A percentile compares a stretch with the other conserved stretches of the same genome.
Conservation (phyloP, 345 rosid species). For the Anastatica hierochuntica region DNA sequence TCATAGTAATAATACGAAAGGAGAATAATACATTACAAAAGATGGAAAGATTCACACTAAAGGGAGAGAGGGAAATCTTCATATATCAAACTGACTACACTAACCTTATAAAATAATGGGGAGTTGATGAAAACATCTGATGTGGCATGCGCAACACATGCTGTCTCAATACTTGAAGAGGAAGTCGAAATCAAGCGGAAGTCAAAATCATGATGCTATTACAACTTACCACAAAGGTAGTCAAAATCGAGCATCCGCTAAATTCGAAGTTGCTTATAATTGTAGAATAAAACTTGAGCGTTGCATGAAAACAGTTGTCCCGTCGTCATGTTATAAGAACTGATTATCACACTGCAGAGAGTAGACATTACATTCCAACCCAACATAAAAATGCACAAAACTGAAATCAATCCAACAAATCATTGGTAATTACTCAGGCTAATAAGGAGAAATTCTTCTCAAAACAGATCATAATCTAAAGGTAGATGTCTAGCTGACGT, state of each 20-base stretch:
- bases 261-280: conserved; percentile 92
- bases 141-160: conserved; percentile 84
- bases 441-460: too few relatives aligned
- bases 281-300: conserved; percentile 85
- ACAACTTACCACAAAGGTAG: conserved; percentile 74
- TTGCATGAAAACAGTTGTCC: conserved; percentile 87
- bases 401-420: too few relatives aligned
- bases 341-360: conserved; percentile 4
- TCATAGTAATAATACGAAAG: conserved; percentile 43
- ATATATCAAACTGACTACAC: not conserved
- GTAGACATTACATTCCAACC: not conserved
- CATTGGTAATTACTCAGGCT: too few relatives aligned
- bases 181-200: too few relatives aligned
- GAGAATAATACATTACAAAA: not conserved
- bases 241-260: conserved; percentile 99
- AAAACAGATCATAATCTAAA: too few relatives aligned
- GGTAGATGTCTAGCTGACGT: too few relatives aligned
- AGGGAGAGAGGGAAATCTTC: not conserved
- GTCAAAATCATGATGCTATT: too few relatives aligned
- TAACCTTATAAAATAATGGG: conserved; percentile 89
- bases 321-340: conserved; percentile 56
- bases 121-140: conserved; percentile 97
- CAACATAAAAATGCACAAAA: too few relatives aligned
- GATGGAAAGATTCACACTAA: conserved; percentile 4
- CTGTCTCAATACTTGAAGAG: conserved; percentile 89